Evolutionary conservation across 139 green algal genomes (phyloP).

Genomic region (Eudorina sp.): DNA sequence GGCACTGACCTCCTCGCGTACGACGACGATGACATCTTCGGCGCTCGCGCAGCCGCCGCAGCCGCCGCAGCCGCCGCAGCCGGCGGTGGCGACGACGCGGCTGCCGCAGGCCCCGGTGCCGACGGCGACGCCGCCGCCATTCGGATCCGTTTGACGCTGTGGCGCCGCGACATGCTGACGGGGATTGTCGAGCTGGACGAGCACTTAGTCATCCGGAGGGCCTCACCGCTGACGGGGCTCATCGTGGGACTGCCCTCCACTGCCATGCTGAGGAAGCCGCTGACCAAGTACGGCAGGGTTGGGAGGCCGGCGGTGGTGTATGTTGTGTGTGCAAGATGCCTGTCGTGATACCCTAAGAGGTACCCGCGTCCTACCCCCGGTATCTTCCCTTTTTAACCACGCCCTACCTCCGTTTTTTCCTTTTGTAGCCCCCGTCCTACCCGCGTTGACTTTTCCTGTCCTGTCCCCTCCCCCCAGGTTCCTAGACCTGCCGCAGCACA

Average conservation of each 20-base stretch:
- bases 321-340: neutral
- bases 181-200: slow-evolving; percentile 50
- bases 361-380: too few relatives aligned
- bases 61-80: neutral
- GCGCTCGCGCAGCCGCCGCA: neutral
- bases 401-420: too few relatives aligned
- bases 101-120: neutral
- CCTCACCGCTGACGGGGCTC: slow-evolving; percentile 25
- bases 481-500: slow-evolving; percentile 16
- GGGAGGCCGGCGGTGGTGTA: neutral
- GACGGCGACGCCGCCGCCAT: too few relatives aligned
- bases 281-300: neutral
- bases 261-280: slow-evolving; percentile 36
- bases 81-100: neutral
- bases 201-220: slow-evolving; percentile 31
- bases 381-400: too few relatives aligned
- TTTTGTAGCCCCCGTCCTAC: neutral
- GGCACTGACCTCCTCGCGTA: neutral
- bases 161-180: slow-evolving; percentile 51
- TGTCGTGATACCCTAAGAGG: too few relatives aligned
- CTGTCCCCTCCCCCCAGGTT: neutral
- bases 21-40: neutral
- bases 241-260: slow-evolving; percentile 27
- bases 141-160: slow-evolving; percentile 32
- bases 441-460: neutral